phyloP scores from a whole-genome alignment of 129 eudicot genomes.

The Pulicaria dysenterica region DNA sequence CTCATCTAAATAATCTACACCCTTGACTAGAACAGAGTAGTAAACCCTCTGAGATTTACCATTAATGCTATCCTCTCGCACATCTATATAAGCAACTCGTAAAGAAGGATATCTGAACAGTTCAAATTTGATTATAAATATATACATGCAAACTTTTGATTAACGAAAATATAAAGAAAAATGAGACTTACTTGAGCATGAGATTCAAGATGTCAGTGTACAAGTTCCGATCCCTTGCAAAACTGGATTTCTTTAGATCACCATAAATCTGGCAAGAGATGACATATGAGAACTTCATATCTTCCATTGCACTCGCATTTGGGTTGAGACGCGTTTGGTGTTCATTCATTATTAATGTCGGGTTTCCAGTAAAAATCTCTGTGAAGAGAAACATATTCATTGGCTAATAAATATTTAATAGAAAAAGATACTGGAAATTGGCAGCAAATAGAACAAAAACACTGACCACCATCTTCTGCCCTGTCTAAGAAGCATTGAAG shows the following conservation, averaged over 20 bases:
- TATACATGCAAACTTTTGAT: neutral
- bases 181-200: conserved; percentile 60
- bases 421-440: neutral
- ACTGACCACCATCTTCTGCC: conserved; percentile 82
- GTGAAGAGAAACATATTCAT: conserved; percentile 36
- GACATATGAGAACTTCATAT: conserved; percentile 93
- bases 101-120: conserved; percentile 82
- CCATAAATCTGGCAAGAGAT: conserved; percentile 98
- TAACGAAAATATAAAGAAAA: neutral
- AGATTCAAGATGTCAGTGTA: conserved; percentile 86
- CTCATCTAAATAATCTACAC: conserved; percentile 91
- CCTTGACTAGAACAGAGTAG: conserved; percentile 97
- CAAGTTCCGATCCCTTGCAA: conserved; percentile 60
- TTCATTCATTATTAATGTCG: conserved; percentile 56
- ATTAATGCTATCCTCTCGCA: conserved; percentile 61
- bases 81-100: conserved; percentile 95
- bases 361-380: conserved; percentile 86
- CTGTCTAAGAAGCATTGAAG: conserved; percentile 90
- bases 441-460: neutral
- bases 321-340: conserved; percentile 42
- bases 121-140: conserved; percentile 21
- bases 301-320: conserved; percentile 90
- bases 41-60: conserved; percentile 72
- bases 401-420: conserved; percentile 15
- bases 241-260: conserved; percentile 87